Base-by-base conservation (phyloP, 805 yeast genomes). In the Grigorovia humatica region DNA sequence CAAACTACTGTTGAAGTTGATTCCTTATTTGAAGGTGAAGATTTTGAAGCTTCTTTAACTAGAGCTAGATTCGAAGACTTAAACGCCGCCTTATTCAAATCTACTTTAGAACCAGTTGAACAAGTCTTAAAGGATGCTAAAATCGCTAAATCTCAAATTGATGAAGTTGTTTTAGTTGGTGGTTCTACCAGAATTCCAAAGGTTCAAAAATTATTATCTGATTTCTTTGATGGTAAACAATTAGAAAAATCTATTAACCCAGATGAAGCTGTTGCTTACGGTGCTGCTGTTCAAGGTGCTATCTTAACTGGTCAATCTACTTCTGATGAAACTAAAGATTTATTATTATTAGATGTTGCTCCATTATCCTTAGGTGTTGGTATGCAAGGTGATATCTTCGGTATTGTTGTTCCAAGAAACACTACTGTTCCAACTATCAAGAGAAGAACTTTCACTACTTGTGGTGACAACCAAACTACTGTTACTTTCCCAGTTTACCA, bases 291-390 rank as follows among this genome's bases (percentile, higher is more conserved):
- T 62, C 97, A 89, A 79, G 96, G 96, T 62, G 96, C 96, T 62
- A 89, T 89, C 70, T 81, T 89, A 70, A 82, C 96, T 57, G 97
- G 97, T 77, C 96, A 89, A 82, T 90, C 70, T 75, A 83, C 91
- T 63, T 89, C 96, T 45, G 83, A 96, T 57, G 88, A 88, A 85
- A 90, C 96, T 56, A 96, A 89, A 78, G 97, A 89, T 72, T 78
- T 89, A 72, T 78, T 91, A 70, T 80, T 90, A 69, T 81, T 91
- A 71, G 98, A 90, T 81, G 97, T 90, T 73, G 95, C 97, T 68
- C 99, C 99, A 74, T 84, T 91, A 72, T 90, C 98, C 62, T 82
- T 91, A 71, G 99, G 99, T 88, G 96, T 91, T 75, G 98, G 96
- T 79, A 93, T 93, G 86, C 93, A 90, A 78, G 99, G 99, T 78